These are phyloP conservation scores for Cadophora sp. DNA, from an alignment of 2,329 filamentous ascomycete genomes.

Conservation along the genomic window DNA sequence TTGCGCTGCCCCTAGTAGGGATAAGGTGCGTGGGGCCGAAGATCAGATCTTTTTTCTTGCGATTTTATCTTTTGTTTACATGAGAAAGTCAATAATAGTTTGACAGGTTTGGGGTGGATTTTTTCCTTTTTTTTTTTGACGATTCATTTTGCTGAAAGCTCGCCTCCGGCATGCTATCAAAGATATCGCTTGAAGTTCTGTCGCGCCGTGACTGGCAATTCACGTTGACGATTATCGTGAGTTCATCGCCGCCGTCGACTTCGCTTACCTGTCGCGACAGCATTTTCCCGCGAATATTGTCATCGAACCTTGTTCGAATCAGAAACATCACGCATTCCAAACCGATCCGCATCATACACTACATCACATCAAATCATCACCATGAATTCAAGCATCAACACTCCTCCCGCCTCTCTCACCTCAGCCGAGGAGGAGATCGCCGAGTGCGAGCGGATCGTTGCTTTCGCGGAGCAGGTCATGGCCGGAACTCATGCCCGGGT, in stretches of 20 bases:
- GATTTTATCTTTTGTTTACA: neutral
- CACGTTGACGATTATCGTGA: neutral
- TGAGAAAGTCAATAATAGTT: neutral
- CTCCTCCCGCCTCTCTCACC: neutral
- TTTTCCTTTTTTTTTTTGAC: too few relatives aligned
- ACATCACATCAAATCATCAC: neutral
- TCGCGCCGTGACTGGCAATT: neutral
- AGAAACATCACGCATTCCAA: neutral
- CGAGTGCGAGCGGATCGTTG: constrained; percentile 16
- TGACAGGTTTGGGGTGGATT: too few relatives aligned
- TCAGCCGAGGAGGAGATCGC: constrained; percentile 6
- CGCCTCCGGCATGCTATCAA: neutral
- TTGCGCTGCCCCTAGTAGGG: neutral
- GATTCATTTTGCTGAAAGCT: too few relatives aligned
- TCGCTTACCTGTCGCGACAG: neutral
- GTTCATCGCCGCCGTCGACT: neutral
- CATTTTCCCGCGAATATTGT: neutral
- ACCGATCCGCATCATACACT: neutral
- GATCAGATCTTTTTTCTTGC: neutral
- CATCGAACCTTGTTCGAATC: neutral
- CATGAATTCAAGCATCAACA: neutral
- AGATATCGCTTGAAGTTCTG: neutral
- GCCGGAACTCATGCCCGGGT: constrained; percentile 11
- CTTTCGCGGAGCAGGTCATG: constrained; percentile 13
- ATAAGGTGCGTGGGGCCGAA: neutral